Conservation (phyloP, 2,329 filamentous ascomycete species). For the Claviceps quebecensis region DNA sequence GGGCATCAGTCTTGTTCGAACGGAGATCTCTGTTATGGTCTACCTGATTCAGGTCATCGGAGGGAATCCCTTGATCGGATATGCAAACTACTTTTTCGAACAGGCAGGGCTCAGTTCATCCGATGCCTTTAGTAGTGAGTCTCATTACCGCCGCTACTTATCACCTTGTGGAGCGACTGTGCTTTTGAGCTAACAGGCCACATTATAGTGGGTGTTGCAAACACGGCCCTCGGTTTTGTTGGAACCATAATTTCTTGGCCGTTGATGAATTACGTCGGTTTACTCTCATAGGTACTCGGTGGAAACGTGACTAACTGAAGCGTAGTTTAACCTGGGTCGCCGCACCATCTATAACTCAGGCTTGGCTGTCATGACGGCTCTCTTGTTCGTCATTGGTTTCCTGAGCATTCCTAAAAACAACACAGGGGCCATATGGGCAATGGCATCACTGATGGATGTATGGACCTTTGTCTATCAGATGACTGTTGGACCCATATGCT, state of each 20-base stretch:
- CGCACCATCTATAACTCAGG: conserved; percentile 23
- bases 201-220: conserved; percentile 18
- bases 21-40: conserved; percentile 43
- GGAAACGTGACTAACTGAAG: background rate
- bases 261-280: conserved; percentile 19
- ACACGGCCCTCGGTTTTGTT: conserved; percentile 26
- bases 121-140: conserved; percentile 11
- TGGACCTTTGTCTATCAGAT: conserved; percentile 29
- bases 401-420: conserved; percentile 21
- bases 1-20: conserved; percentile 34
- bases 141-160: background rate
- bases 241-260: conserved; percentile 27
- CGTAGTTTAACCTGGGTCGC: conserved; percentile 20
- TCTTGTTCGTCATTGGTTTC: conserved; percentile 28
- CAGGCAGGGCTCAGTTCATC: conserved; percentile 16
- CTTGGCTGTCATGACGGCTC: conserved; percentile 17
- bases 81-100: conserved; percentile 33
- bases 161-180: background rate
- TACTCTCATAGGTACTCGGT: background rate
- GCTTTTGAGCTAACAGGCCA: background rate
- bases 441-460: conserved; percentile 24
- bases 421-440: conserved; percentile 19
- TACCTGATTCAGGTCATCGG: conserved; percentile 52
- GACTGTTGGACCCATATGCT: conserved; percentile 27
- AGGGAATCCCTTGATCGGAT: conserved; percentile 50